These are phyloP conservation scores for Debaryomyces udenii DNA, from an alignment of 1,139 yeast genomes.

Conservation along the genomic window DNA sequence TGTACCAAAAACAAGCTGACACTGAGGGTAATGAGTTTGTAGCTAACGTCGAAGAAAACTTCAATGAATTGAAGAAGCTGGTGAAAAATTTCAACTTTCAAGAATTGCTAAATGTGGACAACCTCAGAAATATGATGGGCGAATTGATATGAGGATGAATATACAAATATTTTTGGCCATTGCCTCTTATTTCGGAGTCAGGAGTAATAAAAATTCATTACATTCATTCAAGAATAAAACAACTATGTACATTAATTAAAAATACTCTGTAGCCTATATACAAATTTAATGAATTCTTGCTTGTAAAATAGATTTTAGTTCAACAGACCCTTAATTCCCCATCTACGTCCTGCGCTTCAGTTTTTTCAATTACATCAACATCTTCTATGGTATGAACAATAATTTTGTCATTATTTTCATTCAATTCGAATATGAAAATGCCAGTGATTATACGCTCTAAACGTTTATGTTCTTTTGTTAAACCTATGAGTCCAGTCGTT, in stretches of 20 bases:
- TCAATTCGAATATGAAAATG: constrained; percentile 74
- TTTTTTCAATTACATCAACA: constrained; percentile 62
- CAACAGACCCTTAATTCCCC: constrained; percentile 35
- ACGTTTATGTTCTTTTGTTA: constrained; percentile 33
- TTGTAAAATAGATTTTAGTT: background rate
- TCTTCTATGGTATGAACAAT: constrained; percentile 78
- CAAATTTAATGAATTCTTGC: constrained; percentile 4
- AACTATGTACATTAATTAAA: constrained; percentile 11
- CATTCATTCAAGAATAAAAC: constrained; percentile 1
- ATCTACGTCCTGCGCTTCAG: constrained; percentile 34
- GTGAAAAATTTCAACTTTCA: constrained; percentile 19
- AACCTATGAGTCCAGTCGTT: constrained; percentile 35
- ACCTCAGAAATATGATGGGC: constrained; percentile 16
- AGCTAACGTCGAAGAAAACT: constrained; percentile 13
- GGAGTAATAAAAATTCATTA: constrained; percentile 9
- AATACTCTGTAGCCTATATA: constrained; percentile 10
- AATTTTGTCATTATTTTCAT: constrained; percentile 57
- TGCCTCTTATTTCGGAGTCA: too few relatives aligned
- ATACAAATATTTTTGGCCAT: too few relatives aligned
- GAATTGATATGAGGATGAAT: constrained; percentile 14
- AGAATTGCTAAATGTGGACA: constrained; percentile 19
- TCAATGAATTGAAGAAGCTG: constrained; percentile 19
- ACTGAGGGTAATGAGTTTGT: constrained; percentile 10
- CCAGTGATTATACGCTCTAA: constrained; percentile 64
- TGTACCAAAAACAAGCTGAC: constrained; percentile 14